These are phyloP conservation scores for Leishmania martiniquensis DNA, from an alignment of 208 protist genomes.

Conservation along the genomic window DNA sequence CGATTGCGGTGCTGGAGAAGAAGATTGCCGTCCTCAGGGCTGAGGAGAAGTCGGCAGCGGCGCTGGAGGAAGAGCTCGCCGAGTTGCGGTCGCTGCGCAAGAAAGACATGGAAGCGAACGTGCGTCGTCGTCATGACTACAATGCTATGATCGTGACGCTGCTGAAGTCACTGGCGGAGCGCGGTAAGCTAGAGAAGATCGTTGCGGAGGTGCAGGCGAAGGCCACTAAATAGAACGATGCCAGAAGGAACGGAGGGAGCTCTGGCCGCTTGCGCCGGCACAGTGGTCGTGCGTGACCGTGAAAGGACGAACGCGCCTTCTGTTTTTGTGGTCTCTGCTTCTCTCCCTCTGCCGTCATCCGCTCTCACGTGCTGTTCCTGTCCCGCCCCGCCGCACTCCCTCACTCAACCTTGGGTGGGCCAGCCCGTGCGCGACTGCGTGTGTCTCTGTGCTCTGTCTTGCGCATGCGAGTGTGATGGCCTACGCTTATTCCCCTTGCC, in stretches of 20 bases:
- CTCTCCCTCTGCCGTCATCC: too few species aligned
- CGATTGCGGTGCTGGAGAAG: conserved; percentile 65
- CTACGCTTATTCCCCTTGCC: background rate
- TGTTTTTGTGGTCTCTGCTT: background rate
- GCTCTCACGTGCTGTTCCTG: too few species aligned
- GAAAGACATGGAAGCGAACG: conserved; percentile 91
- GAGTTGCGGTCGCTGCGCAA: conserved; percentile 49
- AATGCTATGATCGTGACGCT: conserved; percentile 96
- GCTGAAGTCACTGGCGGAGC: conserved; percentile 94
- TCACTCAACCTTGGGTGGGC: background rate
- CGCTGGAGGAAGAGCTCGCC: conserved; percentile 62
- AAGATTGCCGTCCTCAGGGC: conserved; percentile 49
- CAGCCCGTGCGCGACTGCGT: background rate
- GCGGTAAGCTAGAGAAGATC: conserved; percentile 82
- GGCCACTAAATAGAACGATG: background rate
- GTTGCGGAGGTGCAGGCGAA: conserved; percentile 30
- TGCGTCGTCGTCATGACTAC: conserved; percentile 97
- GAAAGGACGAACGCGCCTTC: background rate
- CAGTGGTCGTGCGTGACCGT: background rate
- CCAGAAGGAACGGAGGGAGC: background rate
- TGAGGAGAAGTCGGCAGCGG: conserved; percentile 56
- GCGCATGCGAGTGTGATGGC: background rate
- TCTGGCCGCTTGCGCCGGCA: background rate
- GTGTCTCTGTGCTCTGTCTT: background rate
- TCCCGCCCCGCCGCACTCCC: background rate